A percentile compares a stretch with the other conserved stretches of the same genome.
These are phyloP conservation scores for Pinguiococcus pyrenoidosus DNA, from an alignment of 108 stramenopile genomes.

Conservation along the genomic window DNA sequence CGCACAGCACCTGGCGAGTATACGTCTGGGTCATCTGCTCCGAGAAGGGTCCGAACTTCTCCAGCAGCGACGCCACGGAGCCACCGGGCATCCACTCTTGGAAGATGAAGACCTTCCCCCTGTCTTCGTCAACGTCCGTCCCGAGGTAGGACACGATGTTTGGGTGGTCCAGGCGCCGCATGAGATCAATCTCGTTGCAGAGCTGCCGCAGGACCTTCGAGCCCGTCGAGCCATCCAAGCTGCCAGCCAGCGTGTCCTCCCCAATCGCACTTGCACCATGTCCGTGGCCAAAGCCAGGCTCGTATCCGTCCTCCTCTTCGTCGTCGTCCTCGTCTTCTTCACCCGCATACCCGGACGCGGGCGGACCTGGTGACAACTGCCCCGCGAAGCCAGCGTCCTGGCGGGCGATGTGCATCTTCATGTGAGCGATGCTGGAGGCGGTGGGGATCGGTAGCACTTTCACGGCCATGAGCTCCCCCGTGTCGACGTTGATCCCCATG, in stretches of 20 bases:
- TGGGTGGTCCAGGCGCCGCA: conserved; percentile 66
- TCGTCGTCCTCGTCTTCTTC: no score
- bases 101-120: conserved; percentile 66
- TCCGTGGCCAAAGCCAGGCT: no score
- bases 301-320: no score
- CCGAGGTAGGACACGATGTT: conserved; percentile 89
- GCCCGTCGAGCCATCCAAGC: no score
- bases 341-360: no score
- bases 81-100: conserved; percentile 97
- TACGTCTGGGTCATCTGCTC: conserved; percentile 42
- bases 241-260: no score
- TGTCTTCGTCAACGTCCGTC: conserved; percentile 56
- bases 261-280: no score
- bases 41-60: conserved; percentile 71
- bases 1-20: conserved; percentile 64
- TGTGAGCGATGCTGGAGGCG: no score
- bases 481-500: conserved; percentile 75
- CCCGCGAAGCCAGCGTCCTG: no score
- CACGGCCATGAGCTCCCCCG: conserved; percentile 71
- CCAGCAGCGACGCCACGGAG: conserved; percentile 55
- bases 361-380: no score
- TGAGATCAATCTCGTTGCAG: conserved; percentile 64
- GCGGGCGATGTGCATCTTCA: no score
- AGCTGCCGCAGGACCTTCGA: conserved; percentile 43
- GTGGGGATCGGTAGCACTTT: conserved; percentile 48